A percentile compares a stretch with the other conserved stretches of the same genome.
Conservation (phyloP, 2,329 filamentous ascomycete species). For the Monosporascus cannonballus region DNA sequence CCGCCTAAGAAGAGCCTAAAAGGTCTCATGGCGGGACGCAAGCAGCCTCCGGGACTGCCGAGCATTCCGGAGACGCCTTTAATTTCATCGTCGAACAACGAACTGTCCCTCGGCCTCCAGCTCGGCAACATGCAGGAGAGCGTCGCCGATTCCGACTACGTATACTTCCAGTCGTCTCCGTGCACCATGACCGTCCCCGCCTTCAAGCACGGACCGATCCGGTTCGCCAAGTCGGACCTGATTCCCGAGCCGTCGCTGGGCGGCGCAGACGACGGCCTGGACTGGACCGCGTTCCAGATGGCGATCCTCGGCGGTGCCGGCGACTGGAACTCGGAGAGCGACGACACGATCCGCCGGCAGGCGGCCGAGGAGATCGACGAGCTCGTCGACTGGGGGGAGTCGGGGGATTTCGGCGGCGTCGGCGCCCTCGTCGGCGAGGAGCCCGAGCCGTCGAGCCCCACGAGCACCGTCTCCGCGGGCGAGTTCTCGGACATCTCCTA, state of each 20-base stretch:
- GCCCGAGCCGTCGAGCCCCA: conserved; percentile 25
- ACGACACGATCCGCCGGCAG: conserved; percentile 31
- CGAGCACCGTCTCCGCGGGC: conserved; percentile 21
- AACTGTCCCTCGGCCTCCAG: conserved; percentile 11
- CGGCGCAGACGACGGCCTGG: conserved; percentile 44
- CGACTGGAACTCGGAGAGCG: conserved; percentile 40
- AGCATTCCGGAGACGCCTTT: conserved; percentile 21
- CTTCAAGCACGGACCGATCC: conserved; percentile 51
- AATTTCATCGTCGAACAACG: conserved; percentile 9
- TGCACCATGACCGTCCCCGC: conserved; percentile 42
- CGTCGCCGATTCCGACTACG: conserved; percentile 35
- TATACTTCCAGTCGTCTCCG: conserved; percentile 42
- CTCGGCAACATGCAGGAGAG: conserved; percentile 5
- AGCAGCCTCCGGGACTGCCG: conserved; percentile 17
- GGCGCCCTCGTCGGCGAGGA: conserved; percentile 31
- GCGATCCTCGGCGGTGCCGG: conserved; percentile 53
- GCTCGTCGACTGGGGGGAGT: conserved; percentile 45
- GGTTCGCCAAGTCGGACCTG: conserved; percentile 40
- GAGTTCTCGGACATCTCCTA: conserved; percentile 23
- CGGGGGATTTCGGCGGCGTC: conserved; percentile 39
- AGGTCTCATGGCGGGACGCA: conserved; percentile 14
- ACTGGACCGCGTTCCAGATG: conserved; percentile 63
- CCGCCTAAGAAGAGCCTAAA: conserved; percentile 26
- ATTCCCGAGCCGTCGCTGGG: conserved; percentile 28
- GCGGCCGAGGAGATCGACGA: conserved; percentile 44